A percentile compares a stretch with the other conserved stretches of the same genome.
Conservation (phyloP, 768 basidiomycete genomes). For the Boletus fagicola region DNA sequence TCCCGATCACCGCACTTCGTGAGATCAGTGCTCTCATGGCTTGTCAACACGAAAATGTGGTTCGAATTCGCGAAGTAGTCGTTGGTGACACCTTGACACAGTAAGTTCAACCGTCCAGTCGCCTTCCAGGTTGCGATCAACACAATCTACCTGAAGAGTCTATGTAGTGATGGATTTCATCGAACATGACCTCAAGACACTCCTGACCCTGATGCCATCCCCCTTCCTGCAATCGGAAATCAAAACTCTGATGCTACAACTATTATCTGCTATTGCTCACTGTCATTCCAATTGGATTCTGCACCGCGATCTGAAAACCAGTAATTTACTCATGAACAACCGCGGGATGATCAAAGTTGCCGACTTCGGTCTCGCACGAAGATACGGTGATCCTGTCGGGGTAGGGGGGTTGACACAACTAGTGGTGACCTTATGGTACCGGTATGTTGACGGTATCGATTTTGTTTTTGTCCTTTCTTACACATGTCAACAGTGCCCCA, state of each 20-base stretch:
- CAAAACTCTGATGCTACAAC: constrained; percentile 93
- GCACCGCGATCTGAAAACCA: constrained; percentile 96
- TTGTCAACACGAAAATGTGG: constrained; percentile 93
- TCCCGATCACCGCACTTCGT: constrained; percentile 93
- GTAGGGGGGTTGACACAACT: constrained; percentile 97
- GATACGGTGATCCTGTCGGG: constrained; percentile 95
- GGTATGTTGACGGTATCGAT: constrained; percentile 50
- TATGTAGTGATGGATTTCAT: constrained; percentile 99
- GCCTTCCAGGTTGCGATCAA: constrained; percentile 7
- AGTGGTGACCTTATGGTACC: constrained; percentile 98
- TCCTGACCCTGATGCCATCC: constrained; percentile 91
- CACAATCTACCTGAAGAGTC: constrained; percentile 54
- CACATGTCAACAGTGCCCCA: constrained; percentile 62
- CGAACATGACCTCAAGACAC: constrained; percentile 97
- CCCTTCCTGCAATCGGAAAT: constrained; percentile 98
- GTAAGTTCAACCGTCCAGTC: constrained; percentile 55
- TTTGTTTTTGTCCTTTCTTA: constrained; percentile 11
- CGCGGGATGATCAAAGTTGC: constrained; percentile 98
- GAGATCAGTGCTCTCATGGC: constrained; percentile 97
- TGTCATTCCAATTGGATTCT: constrained; percentile 98
- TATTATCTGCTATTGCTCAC: constrained; percentile 88
- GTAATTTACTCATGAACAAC: constrained; percentile 98
- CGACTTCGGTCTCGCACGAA: constrained; percentile 93
- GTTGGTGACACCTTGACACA: constrained; percentile 98
- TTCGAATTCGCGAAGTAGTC: constrained; percentile 94